Evolutionary conservation across 148 eudicot genomes (phyloP), one percentile per base, ranked within the genome.

Genomic region (Mesembryanthemum crystallinum): DNA sequence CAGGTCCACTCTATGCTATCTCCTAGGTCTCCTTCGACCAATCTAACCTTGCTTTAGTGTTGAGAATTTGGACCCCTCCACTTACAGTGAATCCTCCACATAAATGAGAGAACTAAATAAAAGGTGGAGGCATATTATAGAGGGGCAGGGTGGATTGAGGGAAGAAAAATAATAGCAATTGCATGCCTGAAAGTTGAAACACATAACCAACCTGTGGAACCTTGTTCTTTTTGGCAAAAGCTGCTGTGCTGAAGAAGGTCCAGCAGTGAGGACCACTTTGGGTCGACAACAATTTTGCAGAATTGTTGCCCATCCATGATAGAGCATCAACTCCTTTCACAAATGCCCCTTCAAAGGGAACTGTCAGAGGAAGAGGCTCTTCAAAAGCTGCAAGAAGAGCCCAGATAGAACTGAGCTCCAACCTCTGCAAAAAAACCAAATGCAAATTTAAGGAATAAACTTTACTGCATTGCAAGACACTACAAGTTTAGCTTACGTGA

Each of bases 351-450:
- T 94, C 98, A 72, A 94, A 91, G 60, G 93, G 88, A 76, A 68
- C 74, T 68, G 76, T 67, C 74, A 90, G 60, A 24, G 97, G 98
- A 79, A 94, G 93, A 81, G 96, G 90, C 74, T 94, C 96, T 69
- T 92, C 92, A 88, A 94, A 94, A 74, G 95, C 97, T 71, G 96
- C 96, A 78, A 94, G 89, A 81, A 94, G 92, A 77, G 98, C 98
- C 97, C 97, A 94, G 76, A 94, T 90, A 58, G 96, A 86, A 80
- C 96, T 94, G 79, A 94, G 83, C 37, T 89, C 97, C 76, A 94
- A 84, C 57, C 85, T 87, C 98, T 94, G 92, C 71, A 83, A 45
- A 69, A 37, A 67, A 27, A 70, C 13, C 59, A 10, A 21, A 77
- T 33, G 59, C 21, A 30, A 27, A 15, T 66, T 72, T 59, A 72